A percentile compares a stretch with the other conserved stretches of the same genome.
Evolutionary conservation across 2,329 filamentous ascomycete genomes (phyloP).

Genomic region (Myriosclerotinia curreyana): DNA sequence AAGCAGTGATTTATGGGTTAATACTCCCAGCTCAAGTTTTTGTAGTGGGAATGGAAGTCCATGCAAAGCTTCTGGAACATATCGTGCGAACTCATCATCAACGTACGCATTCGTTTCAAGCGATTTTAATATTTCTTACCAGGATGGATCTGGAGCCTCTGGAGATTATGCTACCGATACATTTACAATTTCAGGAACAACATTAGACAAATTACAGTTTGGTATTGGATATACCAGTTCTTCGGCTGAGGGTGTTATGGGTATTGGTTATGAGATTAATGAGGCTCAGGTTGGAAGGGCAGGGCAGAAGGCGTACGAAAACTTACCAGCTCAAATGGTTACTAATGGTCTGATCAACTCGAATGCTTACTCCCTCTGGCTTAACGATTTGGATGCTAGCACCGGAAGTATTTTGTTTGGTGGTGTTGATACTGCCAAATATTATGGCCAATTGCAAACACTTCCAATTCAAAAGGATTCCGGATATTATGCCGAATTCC

Average conservation of each 20-base stretch:
- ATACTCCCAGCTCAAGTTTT: slow-evolving; percentile 58
- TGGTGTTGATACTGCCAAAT: slow-evolving; percentile 67
- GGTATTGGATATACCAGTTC: slow-evolving; percentile 66
- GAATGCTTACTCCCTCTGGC: slow-evolving; percentile 70
- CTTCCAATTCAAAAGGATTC: slow-evolving; percentile 60
- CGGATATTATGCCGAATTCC: slow-evolving; percentile 58
- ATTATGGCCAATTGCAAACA: slow-evolving; percentile 58
- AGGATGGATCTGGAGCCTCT: slow-evolving; percentile 71
- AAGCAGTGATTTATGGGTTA: slow-evolving; percentile 69
- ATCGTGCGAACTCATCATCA: slow-evolving; percentile 67
- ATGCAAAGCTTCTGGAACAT: slow-evolving; percentile 64
- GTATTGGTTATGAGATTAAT: slow-evolving; percentile 77
- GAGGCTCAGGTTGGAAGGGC: slow-evolving; percentile 68
- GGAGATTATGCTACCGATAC: slow-evolving; percentile 82
- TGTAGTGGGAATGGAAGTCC: slow-evolving; percentile 51
- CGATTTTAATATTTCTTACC: slow-evolving; percentile 84
- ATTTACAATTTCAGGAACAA: slow-evolving; percentile 56
- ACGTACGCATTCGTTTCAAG: slow-evolving; percentile 71
- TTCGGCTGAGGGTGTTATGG: slow-evolving; percentile 70
- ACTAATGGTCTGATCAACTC: slow-evolving; percentile 59
- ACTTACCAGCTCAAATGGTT: slow-evolving; percentile 65
- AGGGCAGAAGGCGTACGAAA: slow-evolving; percentile 57
- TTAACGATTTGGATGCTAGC: slow-evolving; percentile 66
- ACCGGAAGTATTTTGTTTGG: slow-evolving; percentile 71
- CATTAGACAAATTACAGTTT: slow-evolving; percentile 61